Evolutionary conservation across 768 basidiomycete genomes (phyloP).

Genomic region (Tricholoma hemisulphureum): DNA sequence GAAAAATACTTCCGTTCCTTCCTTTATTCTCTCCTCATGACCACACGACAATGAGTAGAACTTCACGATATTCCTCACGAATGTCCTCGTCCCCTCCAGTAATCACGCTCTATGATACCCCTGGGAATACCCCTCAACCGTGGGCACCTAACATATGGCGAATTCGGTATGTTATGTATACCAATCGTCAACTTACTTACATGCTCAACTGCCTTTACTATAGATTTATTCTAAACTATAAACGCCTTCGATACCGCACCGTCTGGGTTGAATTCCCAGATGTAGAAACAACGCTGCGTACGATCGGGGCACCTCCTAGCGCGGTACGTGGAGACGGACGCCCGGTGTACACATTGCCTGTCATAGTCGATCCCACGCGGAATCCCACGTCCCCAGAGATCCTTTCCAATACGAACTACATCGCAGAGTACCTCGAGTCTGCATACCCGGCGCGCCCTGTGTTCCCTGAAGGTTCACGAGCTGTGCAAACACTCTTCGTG

Average conservation of each 20-base stretch:
- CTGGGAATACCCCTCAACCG: conserved; percentile 57
- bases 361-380: conserved; percentile 58
- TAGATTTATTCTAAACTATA: conserved; percentile 77
- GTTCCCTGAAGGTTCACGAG: conserved; percentile 68
- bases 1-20: neutral
- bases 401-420: conserved; percentile 57
- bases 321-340: conserved; percentile 53
- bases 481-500: conserved; percentile 67
- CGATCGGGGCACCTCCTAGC: conserved; percentile 60
- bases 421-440: conserved; percentile 71
- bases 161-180: conserved; percentile 45
- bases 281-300: conserved; percentile 57
- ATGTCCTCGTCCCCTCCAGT: conserved; percentile 35
- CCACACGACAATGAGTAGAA: neutral
- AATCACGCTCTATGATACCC: conserved; percentile 68
- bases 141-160: conserved; percentile 80
- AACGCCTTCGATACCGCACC: conserved; percentile 67
- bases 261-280: conserved; percentile 71
- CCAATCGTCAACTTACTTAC: neutral
- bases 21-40: neutral
- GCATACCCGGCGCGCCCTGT: conserved; percentile 68
- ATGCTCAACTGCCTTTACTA: neutral
- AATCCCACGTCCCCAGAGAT: conserved; percentile 46
- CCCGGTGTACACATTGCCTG: conserved; percentile 67
- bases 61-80: conserved; percentile 18